Evolutionary conservation across 768 basidiomycete genomes (phyloP).

Genomic region (Pulveroboletus sp.): DNA sequence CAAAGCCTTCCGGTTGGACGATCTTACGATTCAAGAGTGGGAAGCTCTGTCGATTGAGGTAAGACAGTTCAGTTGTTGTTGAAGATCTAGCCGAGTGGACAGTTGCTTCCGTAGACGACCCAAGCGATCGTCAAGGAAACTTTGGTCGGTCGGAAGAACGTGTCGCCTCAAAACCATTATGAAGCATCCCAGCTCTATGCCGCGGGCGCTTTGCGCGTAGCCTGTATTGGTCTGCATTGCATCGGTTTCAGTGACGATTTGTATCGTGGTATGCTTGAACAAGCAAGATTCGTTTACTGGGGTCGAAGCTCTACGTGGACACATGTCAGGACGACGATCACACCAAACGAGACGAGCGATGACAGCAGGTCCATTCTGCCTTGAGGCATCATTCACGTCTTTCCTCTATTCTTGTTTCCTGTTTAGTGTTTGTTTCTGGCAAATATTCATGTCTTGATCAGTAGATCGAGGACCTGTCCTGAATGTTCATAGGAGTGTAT

Average conservation of each 20-base stretch:
- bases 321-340: constrained; percentile 3
- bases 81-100: constrained; percentile 2
- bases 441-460: background rate
- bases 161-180: constrained; percentile 73
- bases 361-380: constrained; percentile 1
- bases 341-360: constrained; percentile 13
- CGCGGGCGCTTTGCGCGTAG: constrained; percentile 66
- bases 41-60: constrained; percentile 62
- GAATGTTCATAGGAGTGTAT: background rate
- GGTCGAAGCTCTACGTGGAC: constrained; percentile 17
- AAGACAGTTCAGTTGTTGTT: constrained; percentile 3
- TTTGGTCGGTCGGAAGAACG: constrained; percentile 63
- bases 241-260: constrained; percentile 67
- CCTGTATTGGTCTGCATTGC: constrained; percentile 71
- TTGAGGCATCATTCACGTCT: constrained; percentile 1
- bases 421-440: background rate
- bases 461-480: background rate
- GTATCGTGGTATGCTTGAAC: constrained; percentile 63
- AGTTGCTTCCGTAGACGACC: constrained; percentile 43
- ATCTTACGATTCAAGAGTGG: constrained; percentile 67
- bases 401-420: background rate
- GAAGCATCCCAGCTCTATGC: constrained; percentile 70
- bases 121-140: constrained; percentile 70
- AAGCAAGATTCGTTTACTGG: constrained; percentile 38
- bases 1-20: constrained; percentile 58